Evolutionary conservation across 495 filamentous ascomycete species (phyloP).

Genomic region (Talaromyces trachyspermus): DNA sequence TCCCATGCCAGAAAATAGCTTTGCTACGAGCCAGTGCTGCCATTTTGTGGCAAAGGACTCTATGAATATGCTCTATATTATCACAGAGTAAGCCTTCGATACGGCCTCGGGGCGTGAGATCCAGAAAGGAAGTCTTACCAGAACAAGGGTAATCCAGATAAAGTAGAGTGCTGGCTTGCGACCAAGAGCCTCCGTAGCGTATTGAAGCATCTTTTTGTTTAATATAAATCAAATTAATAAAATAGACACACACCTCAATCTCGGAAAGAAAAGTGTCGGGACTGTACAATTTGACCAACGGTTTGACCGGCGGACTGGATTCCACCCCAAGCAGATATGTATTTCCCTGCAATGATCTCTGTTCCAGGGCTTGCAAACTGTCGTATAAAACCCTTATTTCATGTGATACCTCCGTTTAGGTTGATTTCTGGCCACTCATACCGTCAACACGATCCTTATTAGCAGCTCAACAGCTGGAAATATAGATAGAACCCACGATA

Average conservation of each 20-base stretch:
- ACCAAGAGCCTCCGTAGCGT: conserved; percentile 23
- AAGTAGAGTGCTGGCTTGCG: conserved; percentile 26
- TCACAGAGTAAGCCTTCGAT: no score
- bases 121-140: conserved; percentile 3
- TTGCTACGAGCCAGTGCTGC: conserved; percentile 34
- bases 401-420: conserved; percentile 32
- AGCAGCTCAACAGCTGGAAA: not conserved
- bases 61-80: conserved; percentile 25
- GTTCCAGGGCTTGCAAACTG: conserved; percentile 25
- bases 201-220: conserved; percentile 22
- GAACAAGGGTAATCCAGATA: conserved; percentile 22
- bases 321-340: conserved; percentile 33
- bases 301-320: conserved; percentile 35
- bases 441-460: not conserved
- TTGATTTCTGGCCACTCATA: conserved; percentile 25
- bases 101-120: not conserved
- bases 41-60: conserved; percentile 30
- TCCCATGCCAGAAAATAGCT: conserved; percentile 33
- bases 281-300: conserved; percentile 26
- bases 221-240: no score
- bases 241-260: no score
- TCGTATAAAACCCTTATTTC: conserved; percentile 33
- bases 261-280: no score
- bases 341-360: conserved; percentile 24
- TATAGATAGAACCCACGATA: conserved; percentile 24